These are phyloP conservation scores for Coniochaeta hoffmannii DNA, from an alignment of 2,329 filamentous ascomycete species.

Conservation along the genomic window DNA sequence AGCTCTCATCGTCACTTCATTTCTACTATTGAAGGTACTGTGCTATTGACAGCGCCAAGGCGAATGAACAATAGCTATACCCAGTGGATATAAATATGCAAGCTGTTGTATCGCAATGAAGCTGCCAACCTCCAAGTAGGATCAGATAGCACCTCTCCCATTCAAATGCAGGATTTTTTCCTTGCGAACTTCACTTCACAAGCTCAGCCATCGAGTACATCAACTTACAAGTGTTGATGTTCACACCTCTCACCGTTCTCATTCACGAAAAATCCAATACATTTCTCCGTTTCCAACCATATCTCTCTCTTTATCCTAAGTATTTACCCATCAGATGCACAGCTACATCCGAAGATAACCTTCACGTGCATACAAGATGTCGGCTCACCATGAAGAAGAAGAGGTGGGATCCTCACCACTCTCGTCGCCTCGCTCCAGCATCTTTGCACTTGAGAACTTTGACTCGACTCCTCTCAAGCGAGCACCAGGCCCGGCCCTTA, in stretches of 20 bases:
- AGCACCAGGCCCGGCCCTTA: background rate
- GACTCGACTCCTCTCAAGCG: background rate
- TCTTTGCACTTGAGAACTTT: background rate
- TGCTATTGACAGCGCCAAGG: background rate
- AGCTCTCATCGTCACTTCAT: background rate
- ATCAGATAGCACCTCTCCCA: background rate
- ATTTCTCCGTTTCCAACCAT: too few species aligned
- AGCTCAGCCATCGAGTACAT: background rate
- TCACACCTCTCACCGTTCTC: background rate
- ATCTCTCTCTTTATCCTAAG: too few species aligned
- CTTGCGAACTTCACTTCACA: too few species aligned
- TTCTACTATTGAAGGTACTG: too few species aligned
- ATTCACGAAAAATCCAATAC: too few species aligned
- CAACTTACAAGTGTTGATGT: background rate
- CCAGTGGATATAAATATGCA: too few species aligned
- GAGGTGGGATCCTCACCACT: background rate
- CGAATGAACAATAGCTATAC: background rate
- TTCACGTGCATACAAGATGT: background rate
- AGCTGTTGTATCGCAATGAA: background rate
- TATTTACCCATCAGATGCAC: background rate
- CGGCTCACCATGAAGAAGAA: background rate
- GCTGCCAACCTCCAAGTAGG: background rate
- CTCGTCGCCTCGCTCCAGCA: slow-evolving; percentile 1
- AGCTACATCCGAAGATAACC: background rate
- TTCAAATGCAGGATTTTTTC: too few species aligned